These are phyloP conservation scores for Mycena alexandri DNA, from an alignment of 768 basidiomycete genomes.

Conservation along the genomic window DNA sequence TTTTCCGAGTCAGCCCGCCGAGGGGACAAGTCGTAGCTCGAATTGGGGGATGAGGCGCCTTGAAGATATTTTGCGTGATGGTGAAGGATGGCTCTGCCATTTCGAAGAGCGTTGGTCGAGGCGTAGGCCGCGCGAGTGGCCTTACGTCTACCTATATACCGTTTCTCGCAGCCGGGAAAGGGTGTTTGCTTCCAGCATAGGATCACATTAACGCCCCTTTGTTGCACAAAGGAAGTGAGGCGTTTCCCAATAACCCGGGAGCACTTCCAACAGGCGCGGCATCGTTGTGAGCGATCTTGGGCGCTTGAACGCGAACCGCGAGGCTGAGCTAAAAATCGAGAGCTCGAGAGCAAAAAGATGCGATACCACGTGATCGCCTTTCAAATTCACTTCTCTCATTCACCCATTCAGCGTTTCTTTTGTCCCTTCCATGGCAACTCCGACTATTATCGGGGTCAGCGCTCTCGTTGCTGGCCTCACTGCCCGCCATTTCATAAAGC, in stretches of 20 bases:
- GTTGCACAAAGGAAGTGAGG: background rate
- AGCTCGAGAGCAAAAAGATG: too few relatives aligned
- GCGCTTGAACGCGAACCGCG: background rate
- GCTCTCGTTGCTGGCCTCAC: constrained; percentile 82
- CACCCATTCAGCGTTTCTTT: background rate
- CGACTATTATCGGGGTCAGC: constrained; percentile 80
- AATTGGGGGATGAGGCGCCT: constrained; percentile 41
- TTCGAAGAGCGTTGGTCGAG: background rate
- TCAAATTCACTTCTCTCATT: background rate
- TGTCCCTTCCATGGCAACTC: constrained; percentile 73
- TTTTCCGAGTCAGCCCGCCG: constrained; percentile 38
- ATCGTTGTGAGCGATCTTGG: constrained; percentile 16
- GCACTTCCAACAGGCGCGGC: constrained; percentile 13
- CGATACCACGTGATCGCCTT: constrained; percentile 3
- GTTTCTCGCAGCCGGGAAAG: constrained; percentile 2
- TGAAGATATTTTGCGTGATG: constrained; percentile 52
- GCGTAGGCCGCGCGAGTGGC: background rate
- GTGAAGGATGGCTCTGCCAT: constrained; percentile 35
- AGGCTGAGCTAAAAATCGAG: constrained; percentile 3
- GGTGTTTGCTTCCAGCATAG: constrained; percentile 20
- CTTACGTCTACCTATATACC: constrained; percentile 9
- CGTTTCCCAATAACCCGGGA: too few relatives aligned
- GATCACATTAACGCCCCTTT: background rate
- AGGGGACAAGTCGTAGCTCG: constrained; percentile 45
- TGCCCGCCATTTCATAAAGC: constrained; percentile 78